Percentiles rank a stretch among this genome's conserved stretches.
These are phyloP conservation scores for Raffaelea albimanens DNA, from an alignment of 2,329 filamentous ascomycete genomes.

Conservation along the genomic window DNA sequence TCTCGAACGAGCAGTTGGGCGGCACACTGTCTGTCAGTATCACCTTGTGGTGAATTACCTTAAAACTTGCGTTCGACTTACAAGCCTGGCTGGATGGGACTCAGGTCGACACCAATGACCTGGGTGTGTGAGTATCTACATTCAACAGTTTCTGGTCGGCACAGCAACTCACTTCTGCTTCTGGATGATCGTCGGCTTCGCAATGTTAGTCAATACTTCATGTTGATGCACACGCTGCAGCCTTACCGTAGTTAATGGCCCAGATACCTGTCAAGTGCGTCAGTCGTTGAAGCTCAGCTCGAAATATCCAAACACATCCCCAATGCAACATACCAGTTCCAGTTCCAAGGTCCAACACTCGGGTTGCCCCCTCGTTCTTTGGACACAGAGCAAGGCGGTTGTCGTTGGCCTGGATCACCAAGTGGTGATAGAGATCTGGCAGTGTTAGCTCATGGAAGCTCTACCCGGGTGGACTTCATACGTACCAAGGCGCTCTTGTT, in stretches of 20 bases:
- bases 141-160: neutral
- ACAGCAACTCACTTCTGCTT: conserved; percentile 1
- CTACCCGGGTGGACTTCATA: neutral
- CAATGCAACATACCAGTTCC: conserved; percentile 3
- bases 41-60: neutral
- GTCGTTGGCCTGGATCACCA: conserved; percentile 6
- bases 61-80: conserved; percentile 1
- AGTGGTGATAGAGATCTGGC: conserved; percentile 8
- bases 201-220: neutral
- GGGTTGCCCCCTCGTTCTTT: conserved; percentile 7
- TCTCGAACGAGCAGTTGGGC: conserved; percentile 2
- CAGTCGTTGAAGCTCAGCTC: neutral
- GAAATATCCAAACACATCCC: neutral
- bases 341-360: conserved; percentile 9
- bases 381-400: conserved; percentile 6
- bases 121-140: neutral
- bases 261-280: conserved; percentile 5
- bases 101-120: conserved; percentile 11
- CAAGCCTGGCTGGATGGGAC: conserved; percentile 10
- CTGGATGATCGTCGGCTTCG: conserved; percentile 9
- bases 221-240: neutral
- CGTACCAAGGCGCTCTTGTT: conserved; percentile 8
- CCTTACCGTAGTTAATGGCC: conserved; percentile 9
- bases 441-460: neutral
- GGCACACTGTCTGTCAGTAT: neutral